Evolutionary conservation across 192 early-diverging fungal species (phyloP), one percentile per base, ranked within the genome.

Genomic region (Lobosporangium transversale): DNA sequence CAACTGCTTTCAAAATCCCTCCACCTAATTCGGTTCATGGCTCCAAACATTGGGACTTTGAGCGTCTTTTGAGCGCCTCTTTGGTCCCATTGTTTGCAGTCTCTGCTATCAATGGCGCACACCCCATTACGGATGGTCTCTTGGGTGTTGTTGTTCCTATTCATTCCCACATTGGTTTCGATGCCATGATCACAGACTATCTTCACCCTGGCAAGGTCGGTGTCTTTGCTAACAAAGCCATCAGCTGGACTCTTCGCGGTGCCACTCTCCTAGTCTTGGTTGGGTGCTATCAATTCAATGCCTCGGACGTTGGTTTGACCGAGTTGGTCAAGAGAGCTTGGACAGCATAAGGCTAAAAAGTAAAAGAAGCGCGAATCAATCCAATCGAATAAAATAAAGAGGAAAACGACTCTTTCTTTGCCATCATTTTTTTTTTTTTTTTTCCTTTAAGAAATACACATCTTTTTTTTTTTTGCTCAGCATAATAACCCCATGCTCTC

Each of bases 21-120:
- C 36, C 70, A 4, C 68, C 84, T 23, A 84, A 90, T 81, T 87
- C 86, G 65, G 81, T 90, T 40, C 87, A 93, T 71, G 97, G 97
- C 23, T 94, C 94, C 43, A 93, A 95, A 81, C 97, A 98, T 86
- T 99, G 97, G 97, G 89, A 92, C 86, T 85, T 91, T 74, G 97
- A 99, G 76, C 95, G 97, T 45, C 88, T 86, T n/a, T 75, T 96
- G 21, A 88, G 91, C 44, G 24, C 93, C 37, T 86, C 90, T 23
- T 68, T 92, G 58, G 69, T 94, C 24, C 95, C 96, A 23, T 75
- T 97, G 26, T 75, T 95, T 44, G 88, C 81, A 17, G 87, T 89
- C n/a, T 91, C 94, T 36, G 81, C 94, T 42, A 67, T 90, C 58
- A 81, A 87, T 33, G 97, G 97, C n/a, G 86, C 94, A 45, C 83